Conservation (phyloP, 345 rosid species). For the Psidium friedrichsthalianum region DNA sequence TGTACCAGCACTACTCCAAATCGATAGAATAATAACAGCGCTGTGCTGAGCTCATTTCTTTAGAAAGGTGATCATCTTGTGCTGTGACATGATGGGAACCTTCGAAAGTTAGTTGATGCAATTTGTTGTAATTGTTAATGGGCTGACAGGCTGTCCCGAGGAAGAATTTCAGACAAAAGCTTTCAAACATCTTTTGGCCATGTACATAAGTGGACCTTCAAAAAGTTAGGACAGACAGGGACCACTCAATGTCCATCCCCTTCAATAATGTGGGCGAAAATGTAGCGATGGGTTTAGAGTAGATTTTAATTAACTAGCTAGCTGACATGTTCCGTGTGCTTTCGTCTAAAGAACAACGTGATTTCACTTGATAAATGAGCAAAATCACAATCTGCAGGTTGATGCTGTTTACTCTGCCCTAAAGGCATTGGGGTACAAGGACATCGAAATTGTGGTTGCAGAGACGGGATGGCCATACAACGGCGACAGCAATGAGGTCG, state of each 20-base stretch:
- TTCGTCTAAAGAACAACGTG: not conserved
- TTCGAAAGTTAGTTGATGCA: not conserved
- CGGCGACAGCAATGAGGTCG: constrained; percentile 73
- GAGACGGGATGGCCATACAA: constrained; percentile 93
- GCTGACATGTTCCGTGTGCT: not conserved
- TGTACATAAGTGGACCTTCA: not conserved
- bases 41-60: not conserved
- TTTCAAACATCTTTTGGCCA: not conserved
- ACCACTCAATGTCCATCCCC: constrained; percentile 2
- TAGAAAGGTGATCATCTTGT: not conserved
- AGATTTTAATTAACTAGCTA: not conserved
- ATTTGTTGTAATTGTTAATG: not conserved
- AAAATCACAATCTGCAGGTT: constrained; percentile 28
- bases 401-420: constrained; percentile 85
- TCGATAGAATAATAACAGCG: not conserved
- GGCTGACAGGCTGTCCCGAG: constrained; percentile 15
- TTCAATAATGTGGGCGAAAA: not conserved
- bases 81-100: not conserved
- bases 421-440: constrained; percentile 62
- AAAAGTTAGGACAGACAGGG: not conserved
- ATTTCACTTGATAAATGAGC: not conserved
- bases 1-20: not conserved
- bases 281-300: not conserved
- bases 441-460: constrained; percentile 68
- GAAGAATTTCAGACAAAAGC: not conserved